These are phyloP conservation scores for Fusarium chaquense DNA, from an alignment of 2,329 filamentous ascomycete genomes.

Conservation along the genomic window DNA sequence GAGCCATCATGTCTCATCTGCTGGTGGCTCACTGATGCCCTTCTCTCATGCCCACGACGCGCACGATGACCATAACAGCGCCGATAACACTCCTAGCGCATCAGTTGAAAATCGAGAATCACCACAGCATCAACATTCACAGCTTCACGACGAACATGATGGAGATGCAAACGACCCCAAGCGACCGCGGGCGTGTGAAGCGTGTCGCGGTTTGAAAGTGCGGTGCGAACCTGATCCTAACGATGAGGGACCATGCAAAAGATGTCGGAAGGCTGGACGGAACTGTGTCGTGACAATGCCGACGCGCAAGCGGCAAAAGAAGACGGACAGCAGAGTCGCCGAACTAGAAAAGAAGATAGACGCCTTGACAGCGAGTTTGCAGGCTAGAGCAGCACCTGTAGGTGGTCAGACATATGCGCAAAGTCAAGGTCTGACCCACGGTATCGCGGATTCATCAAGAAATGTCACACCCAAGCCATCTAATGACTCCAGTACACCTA, in stretches of 20 bases:
- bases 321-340: conserved; percentile 88
- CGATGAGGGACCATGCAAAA: conserved; percentile 73
- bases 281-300: conserved; percentile 81
- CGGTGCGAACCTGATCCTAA: conserved; percentile 83
- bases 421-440: conserved; percentile 13
- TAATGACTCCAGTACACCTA: conserved; percentile 16
- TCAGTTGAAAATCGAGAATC: conserved; percentile 39
- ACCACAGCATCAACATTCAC: conserved; percentile 24
- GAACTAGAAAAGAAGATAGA: conserved; percentile 95
- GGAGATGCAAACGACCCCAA: conserved; percentile 64
- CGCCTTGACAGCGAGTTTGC: conserved; percentile 82
- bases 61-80: conserved; percentile 27
- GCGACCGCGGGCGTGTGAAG: conserved; percentile 78
- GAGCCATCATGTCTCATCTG: conserved; percentile 26
- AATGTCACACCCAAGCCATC: conserved; percentile 17
- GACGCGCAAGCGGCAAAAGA: conserved; percentile 85
- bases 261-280: conserved; percentile 84
- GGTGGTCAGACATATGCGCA: conserved; percentile 26
- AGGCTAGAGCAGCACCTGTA: conserved; percentile 60
- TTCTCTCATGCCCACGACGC: conserved; percentile 26
- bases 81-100: conserved; percentile 41
- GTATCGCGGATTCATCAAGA: conserved; percentile 23
- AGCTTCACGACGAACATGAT: conserved; percentile 40
- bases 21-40: conserved; percentile 22
- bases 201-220: conserved; percentile 82